A percentile compares a stretch with the other conserved stretches of the same genome.
phyloP scores from a whole-genome alignment of 2,329 filamentous ascomycete species.

The Fulvia fulva region DNA sequence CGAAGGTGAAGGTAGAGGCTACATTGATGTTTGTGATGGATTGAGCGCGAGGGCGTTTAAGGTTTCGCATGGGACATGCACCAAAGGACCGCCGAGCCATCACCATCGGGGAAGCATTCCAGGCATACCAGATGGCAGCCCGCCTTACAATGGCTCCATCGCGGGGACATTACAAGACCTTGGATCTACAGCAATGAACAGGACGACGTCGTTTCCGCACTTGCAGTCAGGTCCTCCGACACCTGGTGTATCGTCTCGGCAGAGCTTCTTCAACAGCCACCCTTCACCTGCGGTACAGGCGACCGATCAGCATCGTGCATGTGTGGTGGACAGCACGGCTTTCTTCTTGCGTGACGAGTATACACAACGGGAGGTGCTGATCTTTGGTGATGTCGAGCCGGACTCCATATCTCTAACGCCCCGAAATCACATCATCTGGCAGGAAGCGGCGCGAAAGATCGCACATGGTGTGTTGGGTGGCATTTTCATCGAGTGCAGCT shows the following conservation, averaged over 20 bases:
- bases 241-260: slow-evolving; percentile 24
- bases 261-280: slow-evolving; percentile 27
- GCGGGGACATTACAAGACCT: slow-evolving; percentile 22
- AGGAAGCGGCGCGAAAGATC: slow-evolving; percentile 82
- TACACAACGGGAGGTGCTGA: slow-evolving; percentile 73
- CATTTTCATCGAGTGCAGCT: slow-evolving; percentile 95
- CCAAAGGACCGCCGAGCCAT: slow-evolving; percentile 52
- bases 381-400: slow-evolving; percentile 94
- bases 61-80: slow-evolving; percentile 86
- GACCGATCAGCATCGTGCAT: slow-evolving; percentile 38
- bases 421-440: slow-evolving; percentile 79
- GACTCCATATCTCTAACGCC: slow-evolving; percentile 79
- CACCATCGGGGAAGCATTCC: slow-evolving; percentile 42
- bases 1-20: slow-evolving; percentile 74
- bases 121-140: slow-evolving; percentile 36
- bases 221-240: slow-evolving; percentile 28
- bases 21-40: slow-evolving; percentile 82
- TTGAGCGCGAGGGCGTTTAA: slow-evolving; percentile 84
- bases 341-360: slow-evolving; percentile 71
- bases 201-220: slow-evolving; percentile 28
- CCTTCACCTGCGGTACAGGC: slow-evolving; percentile 25
- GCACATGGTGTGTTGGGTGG: slow-evolving; percentile 66
- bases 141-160: slow-evolving; percentile 26
- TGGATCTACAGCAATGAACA: slow-evolving; percentile 17
- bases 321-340: slow-evolving; percentile 82